These are phyloP conservation scores for Pseudonitzschia multiseries DNA, from an alignment of 108 stramenopile species.

Conservation along the genomic window DNA sequence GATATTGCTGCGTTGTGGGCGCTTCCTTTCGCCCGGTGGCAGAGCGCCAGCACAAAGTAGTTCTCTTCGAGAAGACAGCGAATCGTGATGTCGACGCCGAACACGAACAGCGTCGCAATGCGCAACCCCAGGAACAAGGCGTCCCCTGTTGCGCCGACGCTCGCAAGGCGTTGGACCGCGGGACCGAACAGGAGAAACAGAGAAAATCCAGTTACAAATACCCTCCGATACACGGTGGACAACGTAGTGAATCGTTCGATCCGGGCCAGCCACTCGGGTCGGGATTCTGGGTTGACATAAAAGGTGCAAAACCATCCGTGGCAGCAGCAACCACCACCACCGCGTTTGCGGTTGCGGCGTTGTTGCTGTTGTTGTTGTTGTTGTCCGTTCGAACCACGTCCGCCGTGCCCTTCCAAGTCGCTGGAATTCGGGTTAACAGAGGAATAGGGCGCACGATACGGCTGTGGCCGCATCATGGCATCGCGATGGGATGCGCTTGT, in stretches of 20 bases:
- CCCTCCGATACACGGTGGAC: slow-evolving; percentile 38
- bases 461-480: too few species aligned
- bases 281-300: neutral
- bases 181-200: slow-evolving; percentile 63
- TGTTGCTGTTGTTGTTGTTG: too few species aligned
- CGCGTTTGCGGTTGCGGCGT: too few species aligned
- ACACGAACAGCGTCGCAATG: slow-evolving; percentile 36
- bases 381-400: too few species aligned
- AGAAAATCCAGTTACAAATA: slow-evolving; percentile 30
- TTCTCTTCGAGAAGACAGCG: slow-evolving; percentile 45
- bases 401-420: too few species aligned
- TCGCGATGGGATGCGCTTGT: too few species aligned
- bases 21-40: too few species aligned
- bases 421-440: too few species aligned
- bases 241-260: neutral
- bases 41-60: slow-evolving; percentile 48
- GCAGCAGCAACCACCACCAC: neutral
- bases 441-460: too few species aligned
- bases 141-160: slow-evolving; percentile 25
- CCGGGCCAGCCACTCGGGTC: neutral
- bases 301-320: slow-evolving; percentile 2
- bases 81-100: slow-evolving; percentile 52
- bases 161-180: slow-evolving; percentile 48
- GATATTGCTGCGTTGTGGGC: too few species aligned
- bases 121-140: slow-evolving; percentile 48